A percentile compares a stretch with the other conserved stretches of the same genome.
Evolutionary conservation across 2,329 filamentous ascomycete species (phyloP).

Genomic region (Aspergillus transmontanensis): DNA sequence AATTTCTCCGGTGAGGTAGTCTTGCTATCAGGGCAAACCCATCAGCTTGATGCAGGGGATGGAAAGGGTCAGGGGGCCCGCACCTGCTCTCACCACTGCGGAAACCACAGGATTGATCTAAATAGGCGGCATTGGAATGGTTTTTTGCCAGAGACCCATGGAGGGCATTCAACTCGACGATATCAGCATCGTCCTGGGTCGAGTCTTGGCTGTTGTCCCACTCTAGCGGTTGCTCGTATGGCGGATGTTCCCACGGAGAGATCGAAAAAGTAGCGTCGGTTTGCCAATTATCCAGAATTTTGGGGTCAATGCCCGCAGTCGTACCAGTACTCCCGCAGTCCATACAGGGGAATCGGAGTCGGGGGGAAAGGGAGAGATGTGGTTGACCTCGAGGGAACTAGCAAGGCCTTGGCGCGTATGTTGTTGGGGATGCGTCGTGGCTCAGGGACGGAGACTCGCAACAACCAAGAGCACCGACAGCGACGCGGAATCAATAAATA

Average conservation of each 20-base stretch:
- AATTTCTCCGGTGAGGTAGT: conserved; percentile 36
- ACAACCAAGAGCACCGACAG: conserved; percentile 1
- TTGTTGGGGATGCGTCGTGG: conserved; percentile 7
- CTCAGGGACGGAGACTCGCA: neutral
- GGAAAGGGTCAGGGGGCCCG: conserved; percentile 9
- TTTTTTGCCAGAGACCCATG: conserved; percentile 31
- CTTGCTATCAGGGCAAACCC: conserved; percentile 27
- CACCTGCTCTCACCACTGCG: conserved; percentile 32
- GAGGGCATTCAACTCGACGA: conserved; percentile 35
- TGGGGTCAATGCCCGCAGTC: conserved; percentile 46
- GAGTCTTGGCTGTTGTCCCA: conserved; percentile 45
- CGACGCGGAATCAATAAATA: neutral
- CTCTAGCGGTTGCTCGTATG: conserved; percentile 40
- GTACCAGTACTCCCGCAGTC: conserved; percentile 40
- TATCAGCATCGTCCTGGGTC: conserved; percentile 39
- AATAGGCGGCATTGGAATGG: conserved; percentile 22
- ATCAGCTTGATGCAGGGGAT: conserved; percentile 12
- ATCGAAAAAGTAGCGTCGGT: conserved; percentile 38
- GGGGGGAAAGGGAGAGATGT: conserved; percentile 5
- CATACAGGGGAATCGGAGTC: conserved; percentile 33
- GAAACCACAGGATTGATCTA: conserved; percentile 29
- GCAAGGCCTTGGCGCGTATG: conserved; percentile 14
- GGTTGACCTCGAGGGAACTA: conserved; percentile 16
- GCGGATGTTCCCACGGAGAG: conserved; percentile 39
- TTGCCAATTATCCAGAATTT: conserved; percentile 45